Evolutionary conservation across 129 eudicot species (phyloP), one percentile per base, ranked within the genome.

Genomic region (Sambucus nigra): DNA sequence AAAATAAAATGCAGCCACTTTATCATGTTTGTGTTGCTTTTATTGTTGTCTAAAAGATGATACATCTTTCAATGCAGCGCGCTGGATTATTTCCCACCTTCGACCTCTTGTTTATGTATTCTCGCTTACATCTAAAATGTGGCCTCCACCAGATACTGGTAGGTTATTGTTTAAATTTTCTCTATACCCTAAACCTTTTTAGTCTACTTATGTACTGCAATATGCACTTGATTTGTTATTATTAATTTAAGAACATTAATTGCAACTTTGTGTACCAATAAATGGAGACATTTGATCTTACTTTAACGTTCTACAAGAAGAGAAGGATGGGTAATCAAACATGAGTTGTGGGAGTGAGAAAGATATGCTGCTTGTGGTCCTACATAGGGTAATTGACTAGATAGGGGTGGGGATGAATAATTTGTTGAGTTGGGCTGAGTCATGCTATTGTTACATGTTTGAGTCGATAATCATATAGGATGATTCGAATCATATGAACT

Each of bases 61-160:
- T 47, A 53, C n/a, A 32, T 22, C 53, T 42, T 62, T 44, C 69
- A 64, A 38, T 69, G 71, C 89, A 91, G 98, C 69, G 74, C 25
- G 98, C 95, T 42, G 98, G 98, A 61, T 64, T 91, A 44, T 86
- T 91, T 65, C 98, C 98, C 47, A 79, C 76, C 50, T 91, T 66
- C 54, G 98, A 91, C 68, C 89, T 82, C 53, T 57, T 91, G 53
- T 76, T 65, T 31, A 85, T 91, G 98, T 86, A 81, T 68, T 91
- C 98, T 18, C 80, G 89, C 33, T 68, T 70, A 41, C 84, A 86
- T 74, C 73, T 77, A 55, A 66, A 73, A 50, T 33, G 44, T 64
- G 84, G 98, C 55, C 63, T 91, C 55, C 49, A 71, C 65, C 86
- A 82, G 64, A 86, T 91, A 69, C 77, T 91, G 98, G 98, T 91